Percentiles rank a stretch among this genome's conserved stretches.
These are phyloP conservation scores for Lachancea waltii DNA, from an alignment of 805 yeast species.

Conservation along the genomic window DNA sequence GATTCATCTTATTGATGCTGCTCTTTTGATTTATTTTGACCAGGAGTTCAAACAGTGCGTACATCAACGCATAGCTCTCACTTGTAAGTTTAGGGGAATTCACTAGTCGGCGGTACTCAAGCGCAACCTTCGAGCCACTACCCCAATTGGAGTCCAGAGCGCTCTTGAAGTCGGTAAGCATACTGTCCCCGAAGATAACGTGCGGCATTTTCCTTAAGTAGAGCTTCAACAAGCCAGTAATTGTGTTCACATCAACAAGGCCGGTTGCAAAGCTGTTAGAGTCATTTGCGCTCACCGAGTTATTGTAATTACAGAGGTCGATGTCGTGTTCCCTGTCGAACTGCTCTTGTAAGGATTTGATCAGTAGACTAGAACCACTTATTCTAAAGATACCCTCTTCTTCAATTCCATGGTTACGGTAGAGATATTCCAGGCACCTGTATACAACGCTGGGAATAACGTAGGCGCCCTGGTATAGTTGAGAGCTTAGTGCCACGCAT, in stretches of 20 bases:
- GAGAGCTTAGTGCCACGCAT: slow-evolving; percentile 47
- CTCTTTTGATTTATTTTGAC: slow-evolving; percentile 54
- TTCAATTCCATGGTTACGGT: slow-evolving; percentile 59
- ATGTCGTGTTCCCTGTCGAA: slow-evolving; percentile 67
- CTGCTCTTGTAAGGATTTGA: slow-evolving; percentile 57
- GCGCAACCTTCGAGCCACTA: slow-evolving; percentile 26
- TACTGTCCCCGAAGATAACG: slow-evolving; percentile 55
- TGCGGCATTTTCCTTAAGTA: slow-evolving; percentile 74
- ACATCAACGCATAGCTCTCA: slow-evolving; percentile 53
- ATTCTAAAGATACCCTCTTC: slow-evolving; percentile 90
- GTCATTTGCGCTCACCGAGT: slow-evolving; percentile 16
- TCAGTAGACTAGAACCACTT: slow-evolving; percentile 80
- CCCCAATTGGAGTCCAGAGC: slow-evolving; percentile 31
- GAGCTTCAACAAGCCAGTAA: slow-evolving; percentile 77
- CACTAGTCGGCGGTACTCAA: slow-evolving; percentile 33
- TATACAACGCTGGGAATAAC: slow-evolving; percentile 65
- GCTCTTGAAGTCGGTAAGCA: slow-evolving; percentile 35
- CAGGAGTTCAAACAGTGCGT: slow-evolving; percentile 61
- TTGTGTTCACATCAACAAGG: slow-evolving; percentile 65
- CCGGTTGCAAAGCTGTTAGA: slow-evolving; percentile 10
- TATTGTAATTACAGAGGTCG: slow-evolving; percentile 44
- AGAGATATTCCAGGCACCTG: slow-evolving; percentile 65
- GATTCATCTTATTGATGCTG: slow-evolving; percentile 73
- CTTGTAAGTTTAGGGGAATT: slow-evolving; percentile 37
- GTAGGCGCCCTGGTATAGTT: slow-evolving; percentile 31